phyloP scores from a whole-genome alignment of 2,329 filamentous ascomycete species.

The Cercospora citrullina region DNA sequence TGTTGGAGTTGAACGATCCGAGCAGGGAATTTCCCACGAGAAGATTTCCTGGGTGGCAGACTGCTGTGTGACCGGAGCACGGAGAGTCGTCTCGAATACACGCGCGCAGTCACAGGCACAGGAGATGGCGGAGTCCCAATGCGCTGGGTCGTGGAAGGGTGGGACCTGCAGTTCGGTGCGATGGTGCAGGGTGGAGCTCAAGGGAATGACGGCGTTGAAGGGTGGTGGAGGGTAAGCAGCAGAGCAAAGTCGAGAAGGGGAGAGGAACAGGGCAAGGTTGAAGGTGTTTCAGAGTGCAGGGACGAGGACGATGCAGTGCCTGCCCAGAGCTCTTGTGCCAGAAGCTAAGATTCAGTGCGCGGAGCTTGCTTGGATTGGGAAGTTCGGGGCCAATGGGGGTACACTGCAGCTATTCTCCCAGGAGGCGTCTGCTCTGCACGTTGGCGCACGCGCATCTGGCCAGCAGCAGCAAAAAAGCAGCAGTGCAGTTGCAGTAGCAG shows the following conservation, averaged over 20 bases:
- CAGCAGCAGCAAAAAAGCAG: background rate
- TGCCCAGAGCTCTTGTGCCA: background rate
- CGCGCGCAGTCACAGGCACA: background rate
- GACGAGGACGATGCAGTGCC: background rate
- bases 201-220: background rate
- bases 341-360: background rate
- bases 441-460: background rate
- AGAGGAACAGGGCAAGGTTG: constrained; percentile 2
- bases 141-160: background rate
- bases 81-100: background rate
- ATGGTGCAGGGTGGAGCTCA: background rate
- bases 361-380: background rate
- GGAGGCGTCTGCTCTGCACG: background rate
- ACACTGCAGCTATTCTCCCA: background rate
- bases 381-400: background rate
- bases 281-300: background rate
- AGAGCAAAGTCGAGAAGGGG: background rate
- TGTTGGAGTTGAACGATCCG: constrained; percentile 1
- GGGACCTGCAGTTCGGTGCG: background rate
- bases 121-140: background rate
- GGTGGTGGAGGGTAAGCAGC: background rate
- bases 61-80: background rate
- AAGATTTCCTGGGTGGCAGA: background rate
- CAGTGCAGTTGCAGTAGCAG: background rate
- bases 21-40: constrained; percentile 11